Percentiles rank a stretch among this genome's conserved stretches.
These are phyloP conservation scores for Penicillium janthinellum DNA, from an alignment of 2,329 filamentous ascomycete genomes.

Conservation along the genomic window DNA sequence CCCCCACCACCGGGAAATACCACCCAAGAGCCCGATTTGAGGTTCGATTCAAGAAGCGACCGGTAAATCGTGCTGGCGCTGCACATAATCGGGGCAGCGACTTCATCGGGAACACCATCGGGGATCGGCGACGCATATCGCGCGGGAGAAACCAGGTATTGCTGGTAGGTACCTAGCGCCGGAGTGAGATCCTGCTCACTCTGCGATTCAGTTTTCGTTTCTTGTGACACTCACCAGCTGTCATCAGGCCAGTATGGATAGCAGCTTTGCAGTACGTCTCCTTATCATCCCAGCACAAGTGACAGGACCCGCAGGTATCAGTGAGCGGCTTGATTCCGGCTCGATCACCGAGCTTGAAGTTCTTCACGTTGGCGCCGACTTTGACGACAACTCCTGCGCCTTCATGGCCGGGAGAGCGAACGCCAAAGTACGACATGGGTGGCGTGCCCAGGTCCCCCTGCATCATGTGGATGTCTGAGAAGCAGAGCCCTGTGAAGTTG, in stretches of 20 bases:
- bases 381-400: slow-evolving; percentile 62
- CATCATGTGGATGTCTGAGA: slow-evolving; percentile 61
- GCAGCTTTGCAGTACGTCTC: slow-evolving; percentile 51
- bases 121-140: slow-evolving; percentile 59
- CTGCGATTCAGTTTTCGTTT: no score
- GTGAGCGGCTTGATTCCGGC: slow-evolving; percentile 56
- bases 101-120: slow-evolving; percentile 55
- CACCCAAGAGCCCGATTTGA: slow-evolving; percentile 57
- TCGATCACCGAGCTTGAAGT: slow-evolving; percentile 56
- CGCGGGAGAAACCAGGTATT: slow-evolving; percentile 60
- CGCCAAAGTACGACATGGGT: slow-evolving; percentile 49
- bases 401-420: slow-evolving; percentile 56
- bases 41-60: slow-evolving; percentile 54
- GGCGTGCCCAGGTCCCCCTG: slow-evolving; percentile 54
- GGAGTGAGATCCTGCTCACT: not conserved
- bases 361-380: slow-evolving; percentile 55
- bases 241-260: slow-evolving; percentile 47
- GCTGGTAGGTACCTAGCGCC: slow-evolving; percentile 56
- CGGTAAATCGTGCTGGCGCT: slow-evolving; percentile 60
- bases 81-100: slow-evolving; percentile 65
- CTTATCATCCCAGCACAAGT: slow-evolving; percentile 53
- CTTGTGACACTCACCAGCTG: slow-evolving; percentile 31
- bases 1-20: slow-evolving; percentile 48
- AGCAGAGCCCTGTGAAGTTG: slow-evolving; percentile 61
- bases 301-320: slow-evolving; percentile 55